phyloP scores from a whole-genome alignment of 306 rosid species.

The Cucumis hystrix region DNA sequence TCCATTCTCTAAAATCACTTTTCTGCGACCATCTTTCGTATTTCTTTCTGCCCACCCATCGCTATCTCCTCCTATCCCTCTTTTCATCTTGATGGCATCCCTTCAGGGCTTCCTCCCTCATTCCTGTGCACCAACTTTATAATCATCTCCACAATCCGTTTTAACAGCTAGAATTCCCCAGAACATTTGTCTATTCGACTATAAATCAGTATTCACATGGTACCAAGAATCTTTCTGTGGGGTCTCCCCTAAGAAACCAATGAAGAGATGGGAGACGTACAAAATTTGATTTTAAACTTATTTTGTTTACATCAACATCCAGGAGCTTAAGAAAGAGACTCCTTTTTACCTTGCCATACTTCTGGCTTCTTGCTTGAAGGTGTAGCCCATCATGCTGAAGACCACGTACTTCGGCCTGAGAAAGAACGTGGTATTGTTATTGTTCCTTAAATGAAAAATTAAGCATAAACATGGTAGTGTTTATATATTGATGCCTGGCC shows the following conservation, averaged over 20 bases:
- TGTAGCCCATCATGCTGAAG: slow-evolving; percentile 79
- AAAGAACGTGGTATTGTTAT: neutral
- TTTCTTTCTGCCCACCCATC: neutral
- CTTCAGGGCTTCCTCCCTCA: neutral
- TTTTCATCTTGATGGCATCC: neutral
- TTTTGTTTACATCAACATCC: neutral
- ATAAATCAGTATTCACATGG: neutral
- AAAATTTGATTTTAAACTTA: neutral
- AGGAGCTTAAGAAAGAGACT: neutral
- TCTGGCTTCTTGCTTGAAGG: slow-evolving; percentile 94
- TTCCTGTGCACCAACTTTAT: neutral
- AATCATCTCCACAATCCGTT: neutral
- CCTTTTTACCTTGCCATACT: slow-evolving; percentile 72
- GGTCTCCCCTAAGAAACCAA: neutral
- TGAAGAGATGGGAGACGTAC: neutral
- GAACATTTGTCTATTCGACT: neutral
- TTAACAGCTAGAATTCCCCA: neutral
- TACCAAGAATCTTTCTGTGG: neutral
- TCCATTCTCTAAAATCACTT: neutral
- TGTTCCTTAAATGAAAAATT: neutral
- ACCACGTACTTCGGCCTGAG: slow-evolving; percentile 88
- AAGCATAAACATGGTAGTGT: neutral
- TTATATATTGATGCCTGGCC: neutral
- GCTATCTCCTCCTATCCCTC: neutral
- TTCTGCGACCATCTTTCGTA: neutral